Evolutionary conservation across 352 stramenopile species (phyloP).

Genomic region (Phytopythium boreale): DNA sequence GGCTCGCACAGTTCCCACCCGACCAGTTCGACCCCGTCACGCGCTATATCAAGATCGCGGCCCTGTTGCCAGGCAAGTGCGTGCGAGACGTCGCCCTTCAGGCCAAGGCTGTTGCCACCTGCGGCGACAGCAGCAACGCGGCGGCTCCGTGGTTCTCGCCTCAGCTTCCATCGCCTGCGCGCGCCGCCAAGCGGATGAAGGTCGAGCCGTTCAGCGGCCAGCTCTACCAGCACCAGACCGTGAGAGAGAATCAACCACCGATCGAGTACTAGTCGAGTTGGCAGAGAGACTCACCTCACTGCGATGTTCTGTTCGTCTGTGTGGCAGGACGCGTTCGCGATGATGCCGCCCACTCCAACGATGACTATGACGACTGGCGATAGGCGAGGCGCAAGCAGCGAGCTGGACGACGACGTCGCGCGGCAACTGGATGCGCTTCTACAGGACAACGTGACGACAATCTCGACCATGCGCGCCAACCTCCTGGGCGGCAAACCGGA

Average conservation of each 20-base stretch:
- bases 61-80: constrained; percentile 59
- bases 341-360: background rate
- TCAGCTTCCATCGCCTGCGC: constrained; percentile 1
- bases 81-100: constrained; percentile 77
- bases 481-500: constrained; percentile 51
- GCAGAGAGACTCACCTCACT: background rate
- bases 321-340: background rate
- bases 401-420: constrained; percentile 30
- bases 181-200: constrained; percentile 56
- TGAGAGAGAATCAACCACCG: background rate
- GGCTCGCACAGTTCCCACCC: constrained; percentile 48
- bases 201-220: constrained; percentile 44
- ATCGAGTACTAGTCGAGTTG: background rate
- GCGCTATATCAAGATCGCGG: constrained; percentile 82
- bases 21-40: constrained; percentile 76
- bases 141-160: constrained; percentile 8
- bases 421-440: constrained; percentile 48
- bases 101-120: constrained; percentile 26
- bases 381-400: background rate
- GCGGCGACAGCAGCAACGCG: constrained; percentile 15
- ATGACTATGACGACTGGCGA: background rate
- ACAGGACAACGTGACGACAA: constrained; percentile 60
- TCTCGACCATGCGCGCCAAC: constrained; percentile 72
- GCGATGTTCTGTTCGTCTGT: background rate
- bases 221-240: constrained; percentile 11